phyloP scores from a whole-genome alignment of 768 basidiomycete species.

The Exidia glandulosa region DNA sequence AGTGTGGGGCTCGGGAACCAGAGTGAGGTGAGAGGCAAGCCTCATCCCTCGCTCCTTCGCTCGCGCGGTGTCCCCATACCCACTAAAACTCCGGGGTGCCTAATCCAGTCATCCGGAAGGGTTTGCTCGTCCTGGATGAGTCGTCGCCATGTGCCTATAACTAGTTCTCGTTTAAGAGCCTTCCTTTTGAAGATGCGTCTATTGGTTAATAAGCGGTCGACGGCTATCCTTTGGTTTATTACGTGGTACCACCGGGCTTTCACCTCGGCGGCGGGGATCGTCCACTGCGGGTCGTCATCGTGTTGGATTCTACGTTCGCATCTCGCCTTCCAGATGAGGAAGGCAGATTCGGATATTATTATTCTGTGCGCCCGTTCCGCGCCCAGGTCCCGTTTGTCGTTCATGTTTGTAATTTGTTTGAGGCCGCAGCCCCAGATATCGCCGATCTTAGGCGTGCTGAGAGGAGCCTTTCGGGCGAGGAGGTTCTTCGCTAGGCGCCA shows the following conservation, averaged over 20 bases:
- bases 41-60: not conserved
- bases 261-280: not conserved
- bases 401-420: not conserved
- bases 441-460: not conserved
- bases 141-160: not conserved
- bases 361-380: not conserved
- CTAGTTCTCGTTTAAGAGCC: not conserved
- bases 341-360: not conserved
- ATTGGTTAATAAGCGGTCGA: not conserved
- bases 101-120: not conserved
- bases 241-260: not conserved
- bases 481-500: conserved; percentile 5
- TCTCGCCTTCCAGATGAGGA: not conserved
- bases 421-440: not conserved
- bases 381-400: not conserved
- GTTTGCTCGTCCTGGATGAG: not conserved
- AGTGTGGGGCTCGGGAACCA: not conserved
- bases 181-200: not conserved
- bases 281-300: not conserved
- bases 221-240: not conserved
- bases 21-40: not conserved
- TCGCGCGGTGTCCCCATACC: not conserved
- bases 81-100: not conserved
- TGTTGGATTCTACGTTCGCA: not conserved
- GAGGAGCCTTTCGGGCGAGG: not conserved